Evolutionary conservation across 495 filamentous ascomycete genomes (phyloP), one percentile per base, ranked within the genome.

Genomic region (Xylaria palmicola): DNA sequence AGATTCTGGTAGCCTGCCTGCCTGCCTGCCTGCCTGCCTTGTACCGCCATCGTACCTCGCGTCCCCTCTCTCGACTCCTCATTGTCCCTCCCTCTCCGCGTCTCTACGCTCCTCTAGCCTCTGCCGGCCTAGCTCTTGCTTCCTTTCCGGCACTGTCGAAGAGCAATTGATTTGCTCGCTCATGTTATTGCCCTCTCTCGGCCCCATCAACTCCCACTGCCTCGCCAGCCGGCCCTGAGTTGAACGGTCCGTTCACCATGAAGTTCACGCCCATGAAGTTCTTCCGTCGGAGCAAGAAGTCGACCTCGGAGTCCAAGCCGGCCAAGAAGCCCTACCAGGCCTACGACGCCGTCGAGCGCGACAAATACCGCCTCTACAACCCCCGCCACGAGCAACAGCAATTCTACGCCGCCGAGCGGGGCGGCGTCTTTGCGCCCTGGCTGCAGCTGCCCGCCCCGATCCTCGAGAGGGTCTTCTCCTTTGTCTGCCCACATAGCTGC

Each of bases 401-500:
- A 39, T 41, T 61, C 19, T 58, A 59, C 26, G 66, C 60, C 20
- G 54, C 60, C 49, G 62, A 70, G 49, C 59, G 62, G 34, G 45
- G 60, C 50, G 44, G 54, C 30, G 40, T 63, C 49, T 69, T 66
- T 62, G 64, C 63, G 44, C 65, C 53, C 69, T 79, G 51, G 73
- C 70, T 60, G 54, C 66, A 76, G 56, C 79, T 96, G 1, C 88
- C 91, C 8, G 65, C 74, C 9, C 69, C 79, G 2, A 76, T 97
- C 34, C 79, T 98, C 26, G 78, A 81, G 53, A 81, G 81, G 63
- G 91, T 98, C 68, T 90, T 98, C 71, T 71, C 79, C 65, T 86
- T 83, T 60, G 85, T 97, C 58, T 97, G 94, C 62, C 93, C 94
- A 15, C 94, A 97, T 74, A 75, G 85, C 19, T 70, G 74, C 20